Base-by-base conservation (phyloP, 441 rosid species). In the Aleurites moluccanus region DNA sequence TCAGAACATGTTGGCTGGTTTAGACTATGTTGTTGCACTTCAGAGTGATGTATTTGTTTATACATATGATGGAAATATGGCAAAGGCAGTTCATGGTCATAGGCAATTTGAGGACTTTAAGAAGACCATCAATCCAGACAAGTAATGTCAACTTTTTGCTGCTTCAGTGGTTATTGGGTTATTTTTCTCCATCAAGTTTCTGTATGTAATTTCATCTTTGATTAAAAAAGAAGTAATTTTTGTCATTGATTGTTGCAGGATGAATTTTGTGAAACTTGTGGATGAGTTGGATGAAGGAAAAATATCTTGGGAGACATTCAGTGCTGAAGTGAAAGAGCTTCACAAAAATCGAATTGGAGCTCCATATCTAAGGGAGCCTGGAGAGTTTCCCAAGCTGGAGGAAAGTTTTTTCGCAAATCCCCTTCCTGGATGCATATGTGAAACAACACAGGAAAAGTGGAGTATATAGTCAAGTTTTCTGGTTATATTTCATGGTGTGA, bases 21-120 rank as follows among this genome's bases (percentile, higher is more conserved):
- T 95, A 64, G 99, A 95, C 81, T 91, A 95, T 65, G 82, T 84
- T 28, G 91, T 95, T 70, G 99, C 99, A 23, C 91, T 92, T 80
- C 85, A 92, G 75, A 92, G 99, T 72, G 95, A 87, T 56, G 94
- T 84, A 18, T 92, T 95, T 87, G 85, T 92, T 68, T 92, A 91
- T 72, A 95, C 99, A 0, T 95, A 92, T 27, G 92, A 95, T 45
- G 97, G 99, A 77, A 95, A 95, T 82, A 92, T 95, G 99, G 99
- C 99, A 33, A 95, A 95, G 89, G 99, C 99, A 16, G 94, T 92
- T 76, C 97, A 95, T 83, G 99, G 97, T 81, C 99, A 95, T 78
- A 79, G 98, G 82, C 85, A 91, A 62, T 92, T 91, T 53, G 93
- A 90, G 84, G 79, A 88, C 82, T 95, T 95, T 83, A 91, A 83